These are phyloP conservation scores for Phaeophleospora eucalypticola DNA, from an alignment of 2,329 filamentous ascomycete species.

Conservation along the genomic window DNA sequence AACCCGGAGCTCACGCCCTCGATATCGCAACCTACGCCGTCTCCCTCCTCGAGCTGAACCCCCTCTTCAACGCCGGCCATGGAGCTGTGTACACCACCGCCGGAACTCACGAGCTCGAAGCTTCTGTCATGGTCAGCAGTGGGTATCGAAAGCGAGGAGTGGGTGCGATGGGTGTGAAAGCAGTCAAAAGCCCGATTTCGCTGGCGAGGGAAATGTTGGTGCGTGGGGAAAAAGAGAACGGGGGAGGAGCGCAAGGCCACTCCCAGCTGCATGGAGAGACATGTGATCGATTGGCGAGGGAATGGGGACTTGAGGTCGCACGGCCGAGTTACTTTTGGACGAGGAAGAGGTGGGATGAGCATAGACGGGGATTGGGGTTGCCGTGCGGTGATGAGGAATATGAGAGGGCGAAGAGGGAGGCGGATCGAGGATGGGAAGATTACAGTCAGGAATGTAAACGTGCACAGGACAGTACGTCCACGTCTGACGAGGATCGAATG, in stretches of 20 bases:
- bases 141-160: constrained; percentile 71
- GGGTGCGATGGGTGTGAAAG: constrained; percentile 67
- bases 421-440: constrained; percentile 21
- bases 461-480: neutral
- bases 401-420: constrained; percentile 42
- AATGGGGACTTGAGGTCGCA: constrained; percentile 68
- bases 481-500: neutral
- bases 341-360: constrained; percentile 72
- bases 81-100: constrained; percentile 83
- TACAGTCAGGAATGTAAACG: neutral
- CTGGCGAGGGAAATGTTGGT: constrained; percentile 69
- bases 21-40: constrained; percentile 74
- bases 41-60: constrained; percentile 68
- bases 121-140: constrained; percentile 76
- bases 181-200: constrained; percentile 74
- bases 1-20: constrained; percentile 55
- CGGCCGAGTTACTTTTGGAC: constrained; percentile 74
- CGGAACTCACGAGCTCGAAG: constrained; percentile 81
- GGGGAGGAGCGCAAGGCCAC: constrained; percentile 62
- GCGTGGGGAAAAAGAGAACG: constrained; percentile 59
- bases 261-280: constrained; percentile 63
- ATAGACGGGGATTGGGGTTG: constrained; percentile 55
- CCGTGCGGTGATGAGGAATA: constrained; percentile 35
- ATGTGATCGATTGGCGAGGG: constrained; percentile 63
- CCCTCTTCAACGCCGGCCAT: constrained; percentile 77